Percentiles rank a stretch among this genome's conserved stretches.
phyloP scores from a whole-genome alignment of 2,329 filamentous ascomycete genomes.

The Blastomyces emzantsi region DNA sequence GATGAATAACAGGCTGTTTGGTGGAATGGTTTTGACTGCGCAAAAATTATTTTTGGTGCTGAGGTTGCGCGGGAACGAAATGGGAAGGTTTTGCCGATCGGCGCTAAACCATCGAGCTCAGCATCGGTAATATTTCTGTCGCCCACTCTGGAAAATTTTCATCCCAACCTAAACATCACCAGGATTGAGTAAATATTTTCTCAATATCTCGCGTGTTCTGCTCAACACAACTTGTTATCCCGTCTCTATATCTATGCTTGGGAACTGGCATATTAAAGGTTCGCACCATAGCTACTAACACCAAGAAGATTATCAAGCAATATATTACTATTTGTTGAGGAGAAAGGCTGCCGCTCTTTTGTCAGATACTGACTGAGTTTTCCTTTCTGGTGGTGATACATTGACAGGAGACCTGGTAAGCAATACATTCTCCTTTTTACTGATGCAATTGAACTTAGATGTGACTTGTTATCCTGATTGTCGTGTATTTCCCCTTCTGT shows the following conservation, averaged over 20 bases:
- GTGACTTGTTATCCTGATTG: conserved; percentile 14
- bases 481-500: conserved; percentile 15
- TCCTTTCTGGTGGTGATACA: conserved; percentile 17
- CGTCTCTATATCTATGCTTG: neutral
- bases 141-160: neutral
- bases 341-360: neutral
- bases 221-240: neutral
- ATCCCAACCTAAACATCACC: neutral
- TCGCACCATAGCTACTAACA: conserved; percentile 1
- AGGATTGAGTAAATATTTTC: neutral
- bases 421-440: conserved; percentile 12
- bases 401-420: neutral
- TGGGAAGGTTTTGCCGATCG: neutral
- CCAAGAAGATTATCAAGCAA: neutral
- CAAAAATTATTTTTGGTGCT: neutral
- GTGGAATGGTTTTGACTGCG: neutral
- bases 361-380: neutral
- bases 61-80: neutral
- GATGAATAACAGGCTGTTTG: neutral
- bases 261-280: neutral
- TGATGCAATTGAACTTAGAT: neutral
- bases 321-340: neutral
- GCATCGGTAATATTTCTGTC: neutral
- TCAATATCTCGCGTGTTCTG: neutral
- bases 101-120: conserved; percentile 1